Evolutionary conservation across 805 yeast genomes (phyloP), one percentile per base, ranked within the genome.

Genomic region (Naumovozyma castellii): DNA sequence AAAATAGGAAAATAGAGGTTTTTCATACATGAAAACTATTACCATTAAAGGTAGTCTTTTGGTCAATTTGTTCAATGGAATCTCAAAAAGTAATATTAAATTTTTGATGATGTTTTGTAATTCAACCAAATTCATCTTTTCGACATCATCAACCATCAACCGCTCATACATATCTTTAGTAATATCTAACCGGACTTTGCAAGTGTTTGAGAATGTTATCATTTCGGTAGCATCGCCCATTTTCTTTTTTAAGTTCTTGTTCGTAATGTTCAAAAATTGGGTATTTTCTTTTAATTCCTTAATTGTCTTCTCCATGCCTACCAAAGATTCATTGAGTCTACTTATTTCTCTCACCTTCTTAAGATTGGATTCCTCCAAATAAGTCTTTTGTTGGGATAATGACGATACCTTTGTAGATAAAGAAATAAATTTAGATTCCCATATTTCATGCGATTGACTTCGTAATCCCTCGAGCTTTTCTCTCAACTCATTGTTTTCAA

Each of bases 61-160:
- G 27, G 51, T 47, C 6, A 61, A 42, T 32, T 59, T 48, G 12
- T 56, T 41, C 32, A 49, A 56, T 13, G 68, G 67, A 14, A 63
- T 54, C 12, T 53, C 53, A 34, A 65, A 51, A 20, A 57, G 43
- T 2, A 61, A 43, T 34, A 62, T 43, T 6, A 65, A 41, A 43
- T 63, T 57, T 43, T 65, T 65, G 20, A 65, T 47, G 3, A 59
- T 45, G 43, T 64, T 65, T 27, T 63, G 67, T 14, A 64, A 53
- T 17, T 58, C 54, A 2, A 56, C 47, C 39, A 54, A 28, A 10
- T 56, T 48, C 16, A 64, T 43, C 2, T 35, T 34, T 35, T 64
- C 66, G 15, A 66, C 53, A n/a, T 44, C 34, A 2, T 47, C 45
- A 2, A 65, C 35, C 3, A 36, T 38, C 32, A 46, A 47, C 27